These are phyloP conservation scores for Hygrocybe coccinea DNA, from an alignment of 768 basidiomycete species.

Conservation along the genomic window DNA sequence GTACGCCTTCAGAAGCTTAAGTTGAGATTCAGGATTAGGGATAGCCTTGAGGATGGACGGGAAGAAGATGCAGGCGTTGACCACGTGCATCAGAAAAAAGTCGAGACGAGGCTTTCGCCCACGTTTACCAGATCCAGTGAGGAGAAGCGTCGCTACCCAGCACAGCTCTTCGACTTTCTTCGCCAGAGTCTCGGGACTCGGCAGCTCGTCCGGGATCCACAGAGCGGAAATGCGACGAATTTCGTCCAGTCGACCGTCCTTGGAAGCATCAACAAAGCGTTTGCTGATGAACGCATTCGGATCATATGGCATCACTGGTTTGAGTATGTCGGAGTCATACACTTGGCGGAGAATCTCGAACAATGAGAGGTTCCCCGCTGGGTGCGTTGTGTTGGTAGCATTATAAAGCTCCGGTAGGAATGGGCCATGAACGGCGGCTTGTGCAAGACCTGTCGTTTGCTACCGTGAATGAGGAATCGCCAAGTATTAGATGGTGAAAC, in stretches of 20 bases:
- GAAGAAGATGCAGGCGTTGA: slow-evolving; percentile 50
- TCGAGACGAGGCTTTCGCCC: slow-evolving; percentile 48
- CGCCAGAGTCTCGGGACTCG: slow-evolving; percentile 30
- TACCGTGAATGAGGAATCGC: neutral
- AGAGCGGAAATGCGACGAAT: slow-evolving; percentile 41
- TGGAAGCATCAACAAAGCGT: slow-evolving; percentile 31
- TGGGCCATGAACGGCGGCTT: slow-evolving; percentile 40
- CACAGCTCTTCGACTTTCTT: slow-evolving; percentile 49
- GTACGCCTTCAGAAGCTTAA: slow-evolving; percentile 40
- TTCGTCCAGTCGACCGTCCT: slow-evolving; percentile 39
- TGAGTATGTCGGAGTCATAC: slow-evolving; percentile 46
- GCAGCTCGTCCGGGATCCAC: slow-evolving; percentile 33
- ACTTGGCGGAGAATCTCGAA: slow-evolving; percentile 47
- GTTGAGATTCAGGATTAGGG: slow-evolving; percentile 31
- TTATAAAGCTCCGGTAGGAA: slow-evolving; percentile 6
- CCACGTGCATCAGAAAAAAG: slow-evolving; percentile 57
- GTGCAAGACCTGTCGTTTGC: slow-evolving; percentile 41
- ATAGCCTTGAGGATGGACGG: slow-evolving; percentile 36
- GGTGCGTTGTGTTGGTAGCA: neutral
- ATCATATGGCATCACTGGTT: slow-evolving; percentile 50
- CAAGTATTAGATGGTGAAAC: slow-evolving; percentile 8
- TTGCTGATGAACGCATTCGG: slow-evolving; percentile 38
- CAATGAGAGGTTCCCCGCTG: slow-evolving; percentile 34
- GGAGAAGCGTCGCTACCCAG: slow-evolving; percentile 46
- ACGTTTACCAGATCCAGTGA: slow-evolving; percentile 42